Evolutionary conservation across 75 land plant species (phyloP).

Genomic region (Selaginella moellendorffii): DNA sequence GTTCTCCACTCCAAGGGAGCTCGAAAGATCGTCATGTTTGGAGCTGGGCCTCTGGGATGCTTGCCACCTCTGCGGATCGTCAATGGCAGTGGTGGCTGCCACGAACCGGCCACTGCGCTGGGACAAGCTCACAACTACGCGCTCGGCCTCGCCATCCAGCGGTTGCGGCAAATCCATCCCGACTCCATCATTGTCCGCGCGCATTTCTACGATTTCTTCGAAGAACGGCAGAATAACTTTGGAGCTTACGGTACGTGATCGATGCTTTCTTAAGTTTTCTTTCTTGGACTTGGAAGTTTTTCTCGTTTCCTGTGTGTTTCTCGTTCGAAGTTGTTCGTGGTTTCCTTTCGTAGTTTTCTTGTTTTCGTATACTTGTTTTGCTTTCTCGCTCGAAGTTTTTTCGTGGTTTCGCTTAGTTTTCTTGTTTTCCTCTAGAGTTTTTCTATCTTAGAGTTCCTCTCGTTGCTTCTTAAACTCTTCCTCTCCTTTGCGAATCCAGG

Average conservation of each 20-base stretch:
- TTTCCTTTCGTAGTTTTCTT: no score
- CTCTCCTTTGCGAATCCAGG: no score
- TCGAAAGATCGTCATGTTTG: slow-evolving; percentile 28
- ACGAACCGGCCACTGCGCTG: slow-evolving; percentile 15
- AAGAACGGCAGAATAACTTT: slow-evolving; percentile 12
- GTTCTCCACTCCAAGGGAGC: slow-evolving; percentile 30
- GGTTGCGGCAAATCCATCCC: background rate
- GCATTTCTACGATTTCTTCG: slow-evolving; percentile 14
- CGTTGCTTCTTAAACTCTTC: no score
- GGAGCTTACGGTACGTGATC: slow-evolving; percentile 19
- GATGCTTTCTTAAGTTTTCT: no score
- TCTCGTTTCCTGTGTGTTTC: no score
- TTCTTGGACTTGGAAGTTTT: no score
- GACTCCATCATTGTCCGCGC: slow-evolving; percentile 14
- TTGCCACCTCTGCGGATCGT: slow-evolving; percentile 26
- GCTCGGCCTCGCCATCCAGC: slow-evolving; percentile 8
- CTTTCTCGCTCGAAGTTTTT: no score
- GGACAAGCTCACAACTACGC: slow-evolving; percentile 16
- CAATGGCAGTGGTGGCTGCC: slow-evolving; percentile 18
- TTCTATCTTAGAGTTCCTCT: no score
- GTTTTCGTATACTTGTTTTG: no score
- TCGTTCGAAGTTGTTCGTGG: no score
- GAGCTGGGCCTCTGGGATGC: slow-evolving; percentile 36
- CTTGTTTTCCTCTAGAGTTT: no score
- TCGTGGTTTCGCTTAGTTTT: no score